Evolutionary conservation across 2,329 filamentous ascomycete genomes (phyloP).

Genomic region (Paraconiothyrium brasiliense): DNA sequence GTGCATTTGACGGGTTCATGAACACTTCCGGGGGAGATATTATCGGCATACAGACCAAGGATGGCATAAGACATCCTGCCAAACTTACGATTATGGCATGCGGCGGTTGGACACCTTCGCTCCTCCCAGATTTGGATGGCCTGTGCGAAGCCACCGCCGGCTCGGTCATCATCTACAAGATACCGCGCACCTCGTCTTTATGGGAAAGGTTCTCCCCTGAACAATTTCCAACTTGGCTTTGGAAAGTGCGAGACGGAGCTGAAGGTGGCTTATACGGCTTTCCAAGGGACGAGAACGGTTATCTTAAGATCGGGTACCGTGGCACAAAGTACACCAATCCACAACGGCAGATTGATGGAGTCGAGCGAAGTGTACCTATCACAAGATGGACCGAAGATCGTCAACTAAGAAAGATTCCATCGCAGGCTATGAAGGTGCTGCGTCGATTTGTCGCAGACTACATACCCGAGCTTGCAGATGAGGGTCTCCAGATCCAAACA

Average conservation of each 20-base stretch:
- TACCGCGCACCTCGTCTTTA: slow-evolving; percentile 52
- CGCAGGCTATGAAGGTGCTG: slow-evolving; percentile 38
- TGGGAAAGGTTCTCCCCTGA: slow-evolving; percentile 54
- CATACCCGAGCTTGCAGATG: slow-evolving; percentile 54
- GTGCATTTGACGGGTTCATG: slow-evolving; percentile 42
- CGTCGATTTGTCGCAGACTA: slow-evolving; percentile 51
- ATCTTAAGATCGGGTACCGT: slow-evolving; percentile 62
- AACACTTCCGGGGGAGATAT: slow-evolving; percentile 33
- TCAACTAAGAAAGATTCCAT: slow-evolving; percentile 37
- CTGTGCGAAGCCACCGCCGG: slow-evolving; percentile 62
- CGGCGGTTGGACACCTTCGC: slow-evolving; percentile 56
- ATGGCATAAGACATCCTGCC: slow-evolving; percentile 48
- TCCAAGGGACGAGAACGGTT: slow-evolving; percentile 53
- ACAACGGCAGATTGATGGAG: slow-evolving; percentile 46
- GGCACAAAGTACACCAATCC: slow-evolving; percentile 60
- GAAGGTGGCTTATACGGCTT: slow-evolving; percentile 61
- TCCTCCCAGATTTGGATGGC: slow-evolving; percentile 52
- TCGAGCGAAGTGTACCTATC: slow-evolving; percentile 52
- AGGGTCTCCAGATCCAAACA: slow-evolving; percentile 5
- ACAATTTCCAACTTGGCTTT: slow-evolving; percentile 58
- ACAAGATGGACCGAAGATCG: slow-evolving; percentile 45
- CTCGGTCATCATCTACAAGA: slow-evolving; percentile 55
- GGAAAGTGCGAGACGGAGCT: slow-evolving; percentile 41
- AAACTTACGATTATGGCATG: slow-evolving; percentile 53
- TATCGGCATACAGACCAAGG: slow-evolving; percentile 52